Evolutionary conservation across 2,329 filamentous ascomycete species (phyloP).

Genomic region (Lecanosticta acicola): DNA sequence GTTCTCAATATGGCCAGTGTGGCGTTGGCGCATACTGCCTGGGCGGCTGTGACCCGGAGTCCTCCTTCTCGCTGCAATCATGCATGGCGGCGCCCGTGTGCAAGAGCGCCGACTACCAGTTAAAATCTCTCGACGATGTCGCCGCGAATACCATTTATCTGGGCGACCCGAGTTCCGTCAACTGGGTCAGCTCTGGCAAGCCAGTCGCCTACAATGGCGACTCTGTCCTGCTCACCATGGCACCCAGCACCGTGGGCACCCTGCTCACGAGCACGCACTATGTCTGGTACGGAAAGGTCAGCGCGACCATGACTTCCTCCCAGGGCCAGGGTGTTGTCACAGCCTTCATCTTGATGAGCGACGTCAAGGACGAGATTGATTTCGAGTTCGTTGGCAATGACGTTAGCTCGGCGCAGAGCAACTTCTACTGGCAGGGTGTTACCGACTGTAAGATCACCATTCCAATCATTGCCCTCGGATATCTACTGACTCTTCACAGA

Average conservation of each 20-base stretch:
- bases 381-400: slow-evolving; percentile 89
- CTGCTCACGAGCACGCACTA: slow-evolving; percentile 79
- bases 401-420: slow-evolving; percentile 73
- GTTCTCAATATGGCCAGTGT: slow-evolving; percentile 73
- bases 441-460: slow-evolving; percentile 66
- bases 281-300: slow-evolving; percentile 95
- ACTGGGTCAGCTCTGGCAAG: slow-evolving; percentile 85
- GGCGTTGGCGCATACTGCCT: slow-evolving; percentile 93
- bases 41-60: slow-evolving; percentile 85
- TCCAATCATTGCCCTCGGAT: not conserved
- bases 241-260: slow-evolving; percentile 75
- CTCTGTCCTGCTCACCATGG: slow-evolving; percentile 77
- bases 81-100: slow-evolving; percentile 83
- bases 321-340: slow-evolving; percentile 88
- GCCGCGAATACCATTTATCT: slow-evolving; percentile 73
- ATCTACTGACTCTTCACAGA: slow-evolving; percentile 48
- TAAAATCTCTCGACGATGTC: slow-evolving; percentile 66
- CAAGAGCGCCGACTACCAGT: slow-evolving; percentile 65
- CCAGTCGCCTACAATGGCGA: slow-evolving; percentile 62
- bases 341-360: slow-evolving; percentile 90
- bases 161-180: slow-evolving; percentile 69
- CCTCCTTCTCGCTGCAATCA: slow-evolving; percentile 75
- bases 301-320: slow-evolving; percentile 76
- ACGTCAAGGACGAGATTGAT: slow-evolving; percentile 97
- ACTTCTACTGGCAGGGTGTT: slow-evolving; percentile 95